Evolutionary conservation across 257 asterid species (phyloP).

Genomic region (Solanum okadae): DNA sequence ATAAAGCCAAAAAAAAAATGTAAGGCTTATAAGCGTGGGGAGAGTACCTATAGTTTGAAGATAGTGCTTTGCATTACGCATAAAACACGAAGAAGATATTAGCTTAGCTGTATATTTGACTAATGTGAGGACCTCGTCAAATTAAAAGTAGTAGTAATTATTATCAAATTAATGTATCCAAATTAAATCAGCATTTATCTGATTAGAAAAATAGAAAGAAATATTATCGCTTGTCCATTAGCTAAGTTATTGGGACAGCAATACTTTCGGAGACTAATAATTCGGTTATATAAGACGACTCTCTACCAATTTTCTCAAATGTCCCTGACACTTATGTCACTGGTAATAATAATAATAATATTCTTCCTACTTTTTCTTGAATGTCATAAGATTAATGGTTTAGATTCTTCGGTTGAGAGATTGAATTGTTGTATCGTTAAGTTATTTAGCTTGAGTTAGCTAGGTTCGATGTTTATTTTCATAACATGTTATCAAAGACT

Average conservation of each 20-base stretch:
- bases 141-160: not conserved
- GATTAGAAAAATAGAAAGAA: not conserved
- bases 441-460: not conserved
- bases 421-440: not conserved
- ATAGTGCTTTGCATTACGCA: not conserved
- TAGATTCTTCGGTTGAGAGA: not conserved
- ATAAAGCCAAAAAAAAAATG: not conserved
- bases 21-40: not conserved
- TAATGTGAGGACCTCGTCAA: not conserved
- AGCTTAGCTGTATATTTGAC: not conserved
- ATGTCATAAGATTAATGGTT: not conserved
- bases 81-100: not conserved
- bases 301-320: not conserved
- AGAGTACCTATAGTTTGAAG: not conserved
- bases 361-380: not conserved
- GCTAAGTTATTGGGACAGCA: constrained; percentile 1
- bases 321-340: not conserved
- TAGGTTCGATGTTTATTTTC: not conserved
- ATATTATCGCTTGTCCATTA: constrained; percentile 1
- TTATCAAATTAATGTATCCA: not conserved
- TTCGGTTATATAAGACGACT: not conserved
- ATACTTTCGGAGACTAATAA: not conserved
- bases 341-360: not conserved
- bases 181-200: not conserved
- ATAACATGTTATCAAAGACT: not conserved